These are phyloP conservation scores for Fonsecaea erecta DNA, from an alignment of 2,329 filamentous ascomycete genomes.

Conservation along the genomic window DNA sequence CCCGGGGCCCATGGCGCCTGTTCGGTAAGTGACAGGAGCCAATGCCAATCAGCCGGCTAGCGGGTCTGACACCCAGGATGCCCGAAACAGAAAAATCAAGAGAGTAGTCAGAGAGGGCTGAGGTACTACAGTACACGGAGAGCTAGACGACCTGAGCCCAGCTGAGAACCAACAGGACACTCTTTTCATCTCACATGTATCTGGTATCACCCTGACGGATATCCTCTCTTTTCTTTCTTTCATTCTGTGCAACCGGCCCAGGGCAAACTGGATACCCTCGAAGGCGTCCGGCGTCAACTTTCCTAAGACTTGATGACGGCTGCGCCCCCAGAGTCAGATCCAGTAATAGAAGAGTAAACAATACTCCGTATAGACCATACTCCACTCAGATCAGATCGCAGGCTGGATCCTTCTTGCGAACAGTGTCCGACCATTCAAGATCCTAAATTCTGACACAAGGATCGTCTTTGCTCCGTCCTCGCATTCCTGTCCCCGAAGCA, in stretches of 20 bases:
- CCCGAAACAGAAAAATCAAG: background rate
- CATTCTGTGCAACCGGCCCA: background rate
- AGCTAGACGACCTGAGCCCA: background rate
- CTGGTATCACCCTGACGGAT: background rate
- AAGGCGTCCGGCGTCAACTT: background rate
- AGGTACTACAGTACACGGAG: background rate
- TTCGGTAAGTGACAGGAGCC: background rate
- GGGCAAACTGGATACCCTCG: background rate
- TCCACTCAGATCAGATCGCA: slow-evolving; percentile 10
- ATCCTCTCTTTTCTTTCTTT: background rate
- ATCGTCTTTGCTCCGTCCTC: slow-evolving; percentile 9
- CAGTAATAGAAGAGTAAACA: slow-evolving; percentile 19
- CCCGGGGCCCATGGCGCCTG: background rate
- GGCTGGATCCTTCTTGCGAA: background rate
- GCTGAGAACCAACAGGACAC: slow-evolving; percentile 10
- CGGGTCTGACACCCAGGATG: background rate
- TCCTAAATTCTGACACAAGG: slow-evolving; percentile 10
- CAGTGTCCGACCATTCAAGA: background rate
- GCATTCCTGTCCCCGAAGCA: slow-evolving; percentile 27
- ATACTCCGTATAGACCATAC: slow-evolving; percentile 11
- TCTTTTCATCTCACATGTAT: slow-evolving; percentile 12
- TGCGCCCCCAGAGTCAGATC: slow-evolving; percentile 6
- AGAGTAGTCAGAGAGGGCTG: slow-evolving; percentile 7
- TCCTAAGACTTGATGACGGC: background rate
- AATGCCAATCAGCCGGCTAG: background rate